phyloP scores from a whole-genome alignment of 768 basidiomycete genomes.

The Termitomyces sp. region DNA sequence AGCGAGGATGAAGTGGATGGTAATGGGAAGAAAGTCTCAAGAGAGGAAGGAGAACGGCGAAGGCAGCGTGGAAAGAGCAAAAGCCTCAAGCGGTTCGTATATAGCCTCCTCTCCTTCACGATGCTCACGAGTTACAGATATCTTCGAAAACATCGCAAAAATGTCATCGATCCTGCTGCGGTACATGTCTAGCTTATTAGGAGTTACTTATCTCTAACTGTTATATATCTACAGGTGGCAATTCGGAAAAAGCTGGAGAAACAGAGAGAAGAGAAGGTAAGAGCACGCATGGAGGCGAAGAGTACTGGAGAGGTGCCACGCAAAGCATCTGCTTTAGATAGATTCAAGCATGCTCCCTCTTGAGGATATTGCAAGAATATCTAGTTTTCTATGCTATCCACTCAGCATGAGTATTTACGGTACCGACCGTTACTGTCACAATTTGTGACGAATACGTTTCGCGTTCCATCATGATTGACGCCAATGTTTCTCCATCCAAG shows the following conservation, averaged over 20 bases:
- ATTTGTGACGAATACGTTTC: neutral
- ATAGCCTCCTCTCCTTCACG: neutral
- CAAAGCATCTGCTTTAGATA: conserved; percentile 36
- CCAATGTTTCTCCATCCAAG: conserved; percentile 28
- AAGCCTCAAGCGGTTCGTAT: conserved; percentile 66
- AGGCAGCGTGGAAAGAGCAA: conserved; percentile 88
- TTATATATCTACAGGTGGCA: conserved; percentile 38
- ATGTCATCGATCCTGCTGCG: conserved; percentile 82
- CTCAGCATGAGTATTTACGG: neutral
- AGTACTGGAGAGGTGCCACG: conserved; percentile 20
- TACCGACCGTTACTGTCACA: neutral
- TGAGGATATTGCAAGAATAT: neutral
- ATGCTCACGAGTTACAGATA: conserved; percentile 31
- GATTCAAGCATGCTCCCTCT: conserved; percentile 27
- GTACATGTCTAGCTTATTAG: conserved; percentile 31
- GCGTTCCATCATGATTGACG: conserved; percentile 11
- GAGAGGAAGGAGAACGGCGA: conserved; percentile 73
- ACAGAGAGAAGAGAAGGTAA: conserved; percentile 41
- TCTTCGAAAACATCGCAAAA: conserved; percentile 89
- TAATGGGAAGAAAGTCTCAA: conserved; percentile 24
- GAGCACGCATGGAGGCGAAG: conserved; percentile 28
- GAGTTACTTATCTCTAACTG: neutral
- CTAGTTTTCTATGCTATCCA: neutral
- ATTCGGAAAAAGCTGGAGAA: conserved; percentile 64
- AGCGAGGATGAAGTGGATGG: conserved; percentile 35